A percentile compares a stretch with the other conserved stretches of the same genome.
These are phyloP conservation scores for Ascochyta clinopodiicola DNA, from an alignment of 2,329 filamentous ascomycete genomes.

Conservation along the genomic window DNA sequence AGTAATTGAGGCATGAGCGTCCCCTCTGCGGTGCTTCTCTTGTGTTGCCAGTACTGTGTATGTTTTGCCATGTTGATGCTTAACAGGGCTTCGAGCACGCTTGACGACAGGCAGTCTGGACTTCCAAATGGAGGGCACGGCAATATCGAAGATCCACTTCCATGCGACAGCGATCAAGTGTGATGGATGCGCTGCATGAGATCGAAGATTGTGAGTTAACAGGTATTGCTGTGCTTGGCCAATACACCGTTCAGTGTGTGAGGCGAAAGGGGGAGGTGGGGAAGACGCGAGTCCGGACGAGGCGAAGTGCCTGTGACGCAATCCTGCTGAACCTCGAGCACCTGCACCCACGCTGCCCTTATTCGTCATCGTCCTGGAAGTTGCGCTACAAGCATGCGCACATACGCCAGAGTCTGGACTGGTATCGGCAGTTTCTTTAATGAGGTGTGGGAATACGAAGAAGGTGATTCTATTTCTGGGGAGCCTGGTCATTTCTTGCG, in stretches of 20 bases:
- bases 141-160: conserved; percentile 1
- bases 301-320: neutral
- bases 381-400: neutral
- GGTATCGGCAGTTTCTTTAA: neutral
- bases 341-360: neutral
- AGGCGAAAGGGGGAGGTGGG: neutral
- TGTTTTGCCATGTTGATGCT: neutral
- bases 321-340: conserved; percentile 2
- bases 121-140: conserved; percentile 2
- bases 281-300: neutral
- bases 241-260: neutral
- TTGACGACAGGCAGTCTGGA: neutral
- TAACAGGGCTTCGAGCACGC: neutral
- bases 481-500: too few relatives aligned
- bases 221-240: conserved; percentile 2
- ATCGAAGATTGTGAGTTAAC: conserved; percentile 1
- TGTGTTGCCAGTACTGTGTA: neutral
- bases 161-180: neutral
- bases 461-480: neutral
- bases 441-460: neutral
- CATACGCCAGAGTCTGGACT: neutral
- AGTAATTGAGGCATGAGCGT: neutral
- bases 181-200: neutral
- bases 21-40: conserved; percentile 6
- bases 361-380: conserved; percentile 9